These are phyloP conservation scores for Phytophthora pisi DNA, from an alignment of 352 stramenopile genomes.

Conservation along the genomic window DNA sequence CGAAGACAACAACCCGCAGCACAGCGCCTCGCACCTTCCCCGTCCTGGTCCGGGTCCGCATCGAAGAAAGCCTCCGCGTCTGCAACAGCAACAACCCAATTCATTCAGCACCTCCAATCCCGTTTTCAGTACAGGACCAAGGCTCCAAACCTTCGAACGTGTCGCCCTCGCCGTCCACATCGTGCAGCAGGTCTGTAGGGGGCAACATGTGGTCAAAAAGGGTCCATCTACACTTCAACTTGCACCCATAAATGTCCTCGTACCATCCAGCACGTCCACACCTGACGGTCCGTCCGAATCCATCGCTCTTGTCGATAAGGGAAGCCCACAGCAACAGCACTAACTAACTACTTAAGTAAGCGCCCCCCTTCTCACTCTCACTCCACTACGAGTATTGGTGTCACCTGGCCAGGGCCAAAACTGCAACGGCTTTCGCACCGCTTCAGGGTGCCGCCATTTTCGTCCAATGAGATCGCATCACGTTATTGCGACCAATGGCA, in stretches of 20 bases:
- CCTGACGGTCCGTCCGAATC: constrained; percentile 20
- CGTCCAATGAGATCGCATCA: not conserved
- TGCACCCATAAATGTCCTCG: not conserved
- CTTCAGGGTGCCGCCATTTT: not conserved
- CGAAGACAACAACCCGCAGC: not conserved
- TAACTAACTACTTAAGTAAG: too few species aligned
- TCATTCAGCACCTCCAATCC: not conserved
- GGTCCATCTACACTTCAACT: constrained; percentile 10
- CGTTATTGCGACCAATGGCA: not conserved
- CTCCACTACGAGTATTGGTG: not conserved
- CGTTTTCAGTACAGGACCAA: not conserved
- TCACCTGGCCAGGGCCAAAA: not conserved
- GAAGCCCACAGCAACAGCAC: not conserved
- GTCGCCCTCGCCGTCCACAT: constrained; percentile 28
- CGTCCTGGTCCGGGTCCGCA: constrained; percentile 15
- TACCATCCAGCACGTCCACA: constrained; percentile 45
- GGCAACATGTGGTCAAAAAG: not conserved
- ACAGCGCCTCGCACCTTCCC: constrained; percentile 13
- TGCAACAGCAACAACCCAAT: not conserved
- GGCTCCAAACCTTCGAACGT: constrained; percentile 30
- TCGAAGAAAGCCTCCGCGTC: constrained; percentile 38
- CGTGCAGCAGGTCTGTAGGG: constrained; percentile 36
- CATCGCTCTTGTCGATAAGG: constrained; percentile 8
- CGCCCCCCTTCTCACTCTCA: not conserved
- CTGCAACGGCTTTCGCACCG: not conserved